Base-by-base conservation (phyloP, 2,329 filamentous ascomycete genomes). In the Epichloe sp. region DNA sequence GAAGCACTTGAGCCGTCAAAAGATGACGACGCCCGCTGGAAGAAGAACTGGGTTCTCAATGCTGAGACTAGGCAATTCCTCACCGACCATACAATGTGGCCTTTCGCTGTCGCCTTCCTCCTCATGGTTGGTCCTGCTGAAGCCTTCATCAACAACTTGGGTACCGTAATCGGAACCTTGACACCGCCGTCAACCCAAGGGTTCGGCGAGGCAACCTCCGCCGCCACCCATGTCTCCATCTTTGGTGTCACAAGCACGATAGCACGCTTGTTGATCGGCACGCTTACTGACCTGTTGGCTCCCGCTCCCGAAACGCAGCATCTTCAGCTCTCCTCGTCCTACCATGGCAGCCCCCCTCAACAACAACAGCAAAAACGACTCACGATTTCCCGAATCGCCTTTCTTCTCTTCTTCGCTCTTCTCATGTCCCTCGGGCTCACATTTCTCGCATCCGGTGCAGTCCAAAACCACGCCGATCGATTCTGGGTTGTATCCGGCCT, bases 61-160 rank as follows among this genome's bases (percentile, higher is more conserved):
- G 88, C 87, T 44, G 91, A 96, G 65, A 97, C 93, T 0, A 76
- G 82, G 12, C 76, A 82, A 3, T 98, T 97, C 65, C 75, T 98
- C 10, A 76, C 79, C 23, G 93, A 98, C 59, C 82, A 79, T 54
- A 96, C 89, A 12, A 97, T 97, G 91, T 98, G 91, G 91, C 86
- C 83, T 63, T 84, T 98, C 58, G 88, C 91, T 0, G 72, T 83
- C 1, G 90, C 89, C 19, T 97, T 98, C 69, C 88, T 97, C 67
- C 78, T 97, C 55, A 87, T 95, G 59, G 87, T 90, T 50, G 93
- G 93, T 0, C 91, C 93, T 0, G 91, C 90, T n/a, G 93, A 98
- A 68, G 87, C 91, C 11, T 98, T 96, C 65, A 89, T 97, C 69
- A 98, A 97, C 70, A 98, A 97, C 60, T 73, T 98, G 10, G 93